Base-by-base conservation (phyloP, 306 rosid genomes). In the Arachis hypogaea region DNA sequence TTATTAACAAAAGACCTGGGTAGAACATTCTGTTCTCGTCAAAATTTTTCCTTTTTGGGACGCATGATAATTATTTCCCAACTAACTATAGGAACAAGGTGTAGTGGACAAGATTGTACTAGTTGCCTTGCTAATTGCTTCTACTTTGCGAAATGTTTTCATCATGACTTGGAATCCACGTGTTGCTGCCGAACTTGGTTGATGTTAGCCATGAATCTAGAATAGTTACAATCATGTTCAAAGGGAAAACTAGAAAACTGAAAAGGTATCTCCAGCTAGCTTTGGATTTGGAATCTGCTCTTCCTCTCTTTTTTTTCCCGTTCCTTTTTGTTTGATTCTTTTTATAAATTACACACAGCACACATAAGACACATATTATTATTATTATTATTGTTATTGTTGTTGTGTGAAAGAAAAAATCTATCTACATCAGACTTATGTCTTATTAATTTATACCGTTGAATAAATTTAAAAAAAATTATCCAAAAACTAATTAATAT, bases 11-110 rank as follows among this genome's bases (percentile, higher is more conserved):
- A 79, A 68, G 18, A 16, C 29, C 7, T 43, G 36, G 54, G 28
- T 41, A 66, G 69, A 66, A 66, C 78, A 73, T 59, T 66, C 75
- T 30, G 54, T 30, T 66, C 58, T 49, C 16, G 2, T 47, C 40
- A 51, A 41, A 30, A 6, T 8, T 68, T 68, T 68, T n/a, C 54
- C 29, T 49, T 49, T 44, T 49, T 29, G 51, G 42, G 71, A 30
- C 76, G 11, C 11, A 59, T 33, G 66, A 52, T 33, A 33, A 33
- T 33, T 33, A 33, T 14, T 33, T 30, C n/a, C 41, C 9, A 45
- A 22, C 22, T 22, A 22, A 22, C 22, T 11, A 1, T 7, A 3
- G 56, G 22, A 68, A 11, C 65, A 3, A 40, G 14, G 16, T 50
- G 38, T 29, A 59, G 69, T 51, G 69, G 59, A 11, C 51, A 73